Percentiles rank a stretch among this genome's conserved stretches.
Conservation (phyloP, 148 eudicot species). For the Rhododendron simsii region DNA sequence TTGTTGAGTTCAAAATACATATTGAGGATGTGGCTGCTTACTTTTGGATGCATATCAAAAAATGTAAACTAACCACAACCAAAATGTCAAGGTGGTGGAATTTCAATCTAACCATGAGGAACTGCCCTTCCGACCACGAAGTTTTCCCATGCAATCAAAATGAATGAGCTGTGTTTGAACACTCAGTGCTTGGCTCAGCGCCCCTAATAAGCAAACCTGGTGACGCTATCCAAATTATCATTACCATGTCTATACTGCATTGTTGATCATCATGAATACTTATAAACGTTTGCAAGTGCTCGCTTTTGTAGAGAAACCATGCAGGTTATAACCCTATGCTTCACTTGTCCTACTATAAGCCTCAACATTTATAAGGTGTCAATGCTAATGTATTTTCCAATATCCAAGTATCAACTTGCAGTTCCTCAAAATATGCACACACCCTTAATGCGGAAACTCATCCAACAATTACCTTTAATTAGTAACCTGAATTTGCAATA, state of each 20-base stretch:
- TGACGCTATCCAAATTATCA: neutral
- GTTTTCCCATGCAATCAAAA: neutral
- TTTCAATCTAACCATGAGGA: neutral
- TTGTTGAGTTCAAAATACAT: neutral
- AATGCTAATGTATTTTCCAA: neutral
- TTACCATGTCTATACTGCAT: neutral
- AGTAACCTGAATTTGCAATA: neutral
- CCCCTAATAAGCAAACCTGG: neutral
- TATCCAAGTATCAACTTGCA: neutral
- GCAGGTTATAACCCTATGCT: neutral
- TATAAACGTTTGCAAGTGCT: neutral
- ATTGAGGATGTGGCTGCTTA: neutral
- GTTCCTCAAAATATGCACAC: neutral
- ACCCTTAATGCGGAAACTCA: neutral
- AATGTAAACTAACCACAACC: neutral
- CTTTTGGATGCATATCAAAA: neutral
- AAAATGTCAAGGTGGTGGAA: neutral
- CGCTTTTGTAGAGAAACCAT: neutral
- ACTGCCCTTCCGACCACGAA: neutral
- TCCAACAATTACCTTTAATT: neutral
- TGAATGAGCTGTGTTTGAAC: neutral
- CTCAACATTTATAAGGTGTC: neutral
- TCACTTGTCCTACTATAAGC: neutral
- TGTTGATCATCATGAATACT: neutral
- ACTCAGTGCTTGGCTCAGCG: neutral